Base-by-base conservation (phyloP, 2,329 filamentous ascomycete species). In the Xylariaceae sp. region DNA sequence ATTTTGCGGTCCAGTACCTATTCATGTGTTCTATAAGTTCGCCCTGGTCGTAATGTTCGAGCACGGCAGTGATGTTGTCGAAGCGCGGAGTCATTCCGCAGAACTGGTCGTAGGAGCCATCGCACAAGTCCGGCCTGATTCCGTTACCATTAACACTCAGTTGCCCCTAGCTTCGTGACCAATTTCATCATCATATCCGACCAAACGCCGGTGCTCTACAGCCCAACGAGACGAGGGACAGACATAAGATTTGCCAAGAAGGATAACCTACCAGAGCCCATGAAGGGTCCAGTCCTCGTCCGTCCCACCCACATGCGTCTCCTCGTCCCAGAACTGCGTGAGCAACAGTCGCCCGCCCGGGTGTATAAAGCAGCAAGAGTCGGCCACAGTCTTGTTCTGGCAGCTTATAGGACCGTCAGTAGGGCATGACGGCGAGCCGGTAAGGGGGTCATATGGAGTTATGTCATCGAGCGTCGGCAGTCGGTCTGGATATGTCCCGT, bases 241-340 rank as follows among this genome's bases (percentile, higher is more conserved):
- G n/a, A n/a, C n/a, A n/a, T n/a, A n/a, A n/a, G n/a, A 24, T 24
- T 21, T 12, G 27, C 26, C 16, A 17, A 5, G 35, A 16, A 3
- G n/a, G 18, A 19, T 3, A 32, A 47, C 59, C 19, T 43, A 68
- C 66, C 67, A 69, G 19, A 69, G 47, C n/a, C 66, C 66, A 33
- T 67, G 66, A 2, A 69, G 40, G 1, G 66, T 69, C 66, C 65
- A 69, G 40, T 68, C 65, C 41, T 63, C 56, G 42, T 68, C 65
- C 4, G 58, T 51, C n/a, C 64, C 66, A 3, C 57, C 56, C 3
- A 59, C 62, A 42, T 67, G 63, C 14, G 60, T 51, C 43, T 65
- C 48, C 19, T 60, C 50, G 37, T 69, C 66, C 66, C 66, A 70
- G 53, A 67, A 67, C 54, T 68, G 66, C 3, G 66, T 64, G 24